These are phyloP conservation scores for Beauveria sp. DNA, from an alignment of 2,329 filamentous ascomycete genomes.

Conservation along the genomic window DNA sequence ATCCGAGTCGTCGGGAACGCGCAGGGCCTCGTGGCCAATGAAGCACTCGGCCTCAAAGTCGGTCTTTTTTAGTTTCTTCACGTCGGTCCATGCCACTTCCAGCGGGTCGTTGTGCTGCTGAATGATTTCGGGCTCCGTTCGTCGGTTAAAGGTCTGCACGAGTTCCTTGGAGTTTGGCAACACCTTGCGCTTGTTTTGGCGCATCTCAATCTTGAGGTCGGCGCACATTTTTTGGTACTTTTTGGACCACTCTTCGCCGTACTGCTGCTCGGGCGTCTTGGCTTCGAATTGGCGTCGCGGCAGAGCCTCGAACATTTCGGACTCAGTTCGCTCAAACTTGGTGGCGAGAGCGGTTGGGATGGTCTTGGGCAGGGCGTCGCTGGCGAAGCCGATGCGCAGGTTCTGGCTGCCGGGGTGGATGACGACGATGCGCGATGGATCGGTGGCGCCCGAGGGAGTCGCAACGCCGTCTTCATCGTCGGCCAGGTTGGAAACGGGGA, in stretches of 20 bases:
- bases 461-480: constrained; percentile 51
- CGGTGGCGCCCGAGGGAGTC: constrained; percentile 51
- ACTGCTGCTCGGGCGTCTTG: constrained; percentile 64
- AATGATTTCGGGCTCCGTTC: constrained; percentile 77
- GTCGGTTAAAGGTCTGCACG: constrained; percentile 87
- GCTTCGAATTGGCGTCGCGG: constrained; percentile 62
- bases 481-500: constrained; percentile 51
- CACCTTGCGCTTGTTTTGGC: constrained; percentile 87
- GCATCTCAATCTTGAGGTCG: constrained; percentile 85
- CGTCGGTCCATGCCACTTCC: constrained; percentile 91
- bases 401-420: constrained; percentile 96
- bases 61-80: constrained; percentile 58
- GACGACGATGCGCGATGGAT: constrained; percentile 86
- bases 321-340: constrained; percentile 69
- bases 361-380: constrained; percentile 88
- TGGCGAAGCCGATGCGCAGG: constrained; percentile 87
- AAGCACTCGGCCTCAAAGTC: constrained; percentile 57
- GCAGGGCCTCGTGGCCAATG: constrained; percentile 71
- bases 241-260: constrained; percentile 73
- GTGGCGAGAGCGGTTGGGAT: constrained; percentile 88
- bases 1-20: constrained; percentile 81
- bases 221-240: constrained; percentile 75
- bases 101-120: constrained; percentile 91
- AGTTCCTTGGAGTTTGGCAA: constrained; percentile 96
- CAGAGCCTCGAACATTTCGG: constrained; percentile 72